Evolutionary conservation across 2,329 filamentous ascomycete genomes (phyloP).

Genomic region (Verticillium nubilum): DNA sequence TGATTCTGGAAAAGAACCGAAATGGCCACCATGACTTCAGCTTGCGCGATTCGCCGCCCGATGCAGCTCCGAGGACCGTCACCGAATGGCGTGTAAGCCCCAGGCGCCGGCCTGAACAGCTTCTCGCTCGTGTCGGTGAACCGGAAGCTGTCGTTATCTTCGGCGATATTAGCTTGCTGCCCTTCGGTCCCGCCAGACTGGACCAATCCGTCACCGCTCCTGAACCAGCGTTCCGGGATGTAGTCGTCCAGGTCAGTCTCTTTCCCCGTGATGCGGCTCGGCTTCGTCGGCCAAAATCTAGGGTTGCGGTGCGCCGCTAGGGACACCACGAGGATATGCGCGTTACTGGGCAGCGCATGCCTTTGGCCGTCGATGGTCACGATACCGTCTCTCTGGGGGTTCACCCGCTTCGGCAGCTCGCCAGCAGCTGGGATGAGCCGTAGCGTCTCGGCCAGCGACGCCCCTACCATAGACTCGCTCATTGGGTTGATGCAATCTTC

Average conservation of each 20-base stretch:
- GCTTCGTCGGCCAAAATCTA: constrained; percentile 61
- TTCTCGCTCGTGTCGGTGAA: constrained; percentile 56
- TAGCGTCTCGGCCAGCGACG: constrained; percentile 73
- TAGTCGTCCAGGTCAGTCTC: constrained; percentile 60
- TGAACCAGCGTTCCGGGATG: constrained; percentile 68
- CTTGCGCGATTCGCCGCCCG: constrained; percentile 53
- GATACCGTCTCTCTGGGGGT: constrained; percentile 43
- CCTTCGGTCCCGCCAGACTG: constrained; percentile 1
- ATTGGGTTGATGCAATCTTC: constrained; percentile 61
- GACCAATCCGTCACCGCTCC: constrained; percentile 13
- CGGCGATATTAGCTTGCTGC: constrained; percentile 24
- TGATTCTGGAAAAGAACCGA: constrained; percentile 52
- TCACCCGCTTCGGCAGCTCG: constrained; percentile 64
- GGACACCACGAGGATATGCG: constrained; percentile 50
- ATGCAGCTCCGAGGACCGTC: constrained; percentile 53
- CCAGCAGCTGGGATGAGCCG: constrained; percentile 67
- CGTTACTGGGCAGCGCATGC: constrained; percentile 51
- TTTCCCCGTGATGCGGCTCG: constrained; percentile 35
- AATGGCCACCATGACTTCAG: constrained; percentile 51
- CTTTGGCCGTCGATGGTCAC: constrained; percentile 54
- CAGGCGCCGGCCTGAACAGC: constrained; percentile 55
- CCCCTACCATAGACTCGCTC: constrained; percentile 64
- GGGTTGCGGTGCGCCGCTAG: constrained; percentile 62
- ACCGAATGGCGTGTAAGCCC: constrained; percentile 53
- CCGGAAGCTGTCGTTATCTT: constrained; percentile 53